Evolutionary conservation across 176 grass and related monocot species (phyloP), one percentile per base, ranked within the genome.

Genomic region (Otatea glauca): DNA sequence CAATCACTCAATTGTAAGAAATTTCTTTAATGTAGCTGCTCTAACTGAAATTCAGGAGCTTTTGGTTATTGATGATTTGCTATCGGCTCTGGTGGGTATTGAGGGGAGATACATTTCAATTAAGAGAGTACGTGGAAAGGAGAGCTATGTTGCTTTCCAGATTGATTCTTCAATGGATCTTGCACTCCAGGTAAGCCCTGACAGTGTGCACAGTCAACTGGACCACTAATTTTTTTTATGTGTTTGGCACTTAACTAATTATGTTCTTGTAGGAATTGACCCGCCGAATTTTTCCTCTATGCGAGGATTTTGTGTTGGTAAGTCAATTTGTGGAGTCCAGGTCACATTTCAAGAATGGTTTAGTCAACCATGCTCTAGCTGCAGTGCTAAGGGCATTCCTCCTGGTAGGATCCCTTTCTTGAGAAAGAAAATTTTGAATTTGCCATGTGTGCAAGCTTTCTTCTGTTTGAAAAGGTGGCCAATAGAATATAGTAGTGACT

Each of bases 41-140:
- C 16, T 88, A 63, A 71, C 71, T 81, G 35, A 64, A 83, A 87
- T 68, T 23, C 86, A 99, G 96, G 96, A 99, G 77, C 93, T 94
- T 85, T 87, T 99, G 84, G 90, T 96, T 64, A 96, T 99, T 37
- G 96, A 99, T 75, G 96, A 99, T 91, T 90, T 99, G 81, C 88
- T 99, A 23, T 96, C 91, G 48, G 91, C 91, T 47, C 88, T 99
- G 32, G 91, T 99, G 77, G 93, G 96, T 72, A 94, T 98, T 60
- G 93, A 99, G 58, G 93, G 96, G 39, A 86, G 93, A 54, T 94
- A 92, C 72, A 89, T 96, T 92, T 99, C 88, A 7, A 96, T 99
- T 50, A 99, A 92, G 80, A 94, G 91, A 86, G 90, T 99, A 35
- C 76, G 41, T 9, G 93, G 89, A 70, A 99, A 94, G 78, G 88